Percentiles rank a stretch among this genome's conserved stretches.
Conservation (phyloP, 495 filamentous ascomycete genomes). For the Lineolata rhizophorae region DNA sequence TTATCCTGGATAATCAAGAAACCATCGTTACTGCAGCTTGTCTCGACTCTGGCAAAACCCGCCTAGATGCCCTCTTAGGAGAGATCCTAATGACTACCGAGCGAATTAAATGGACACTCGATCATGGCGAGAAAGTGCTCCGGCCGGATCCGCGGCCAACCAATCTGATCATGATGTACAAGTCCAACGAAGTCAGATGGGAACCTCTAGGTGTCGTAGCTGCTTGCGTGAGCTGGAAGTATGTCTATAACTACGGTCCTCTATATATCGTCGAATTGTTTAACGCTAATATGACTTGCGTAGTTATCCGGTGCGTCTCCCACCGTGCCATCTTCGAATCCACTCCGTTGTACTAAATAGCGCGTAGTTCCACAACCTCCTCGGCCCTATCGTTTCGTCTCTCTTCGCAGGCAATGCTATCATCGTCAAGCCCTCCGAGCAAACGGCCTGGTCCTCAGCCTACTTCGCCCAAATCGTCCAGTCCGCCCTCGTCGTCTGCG, state of each 20-base stretch:
- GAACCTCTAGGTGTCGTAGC: constrained; percentile 86
- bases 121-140: constrained; percentile 73
- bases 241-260: constrained; percentile 13
- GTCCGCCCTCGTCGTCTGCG: constrained; percentile 59
- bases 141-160: constrained; percentile 46
- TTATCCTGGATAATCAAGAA: constrained; percentile 76
- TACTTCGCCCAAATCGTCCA: constrained; percentile 65
- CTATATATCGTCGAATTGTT: background rate
- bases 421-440: constrained; percentile 79
- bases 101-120: constrained; percentile 85
- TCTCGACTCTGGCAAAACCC: constrained; percentile 92
- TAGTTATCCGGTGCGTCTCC: constrained; percentile 23
- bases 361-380: constrained; percentile 72
- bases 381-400: constrained; percentile 74
- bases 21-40: constrained; percentile 69
- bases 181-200: constrained; percentile 74
- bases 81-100: constrained; percentile 87
- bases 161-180: constrained; percentile 88
- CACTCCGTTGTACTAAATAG: background rate
- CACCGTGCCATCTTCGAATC: too few relatives aligned
- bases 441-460: constrained; percentile 69
- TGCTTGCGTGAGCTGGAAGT: constrained; percentile 94
- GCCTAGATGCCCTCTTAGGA: constrained; percentile 77
- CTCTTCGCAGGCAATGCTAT: constrained; percentile 87
- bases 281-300: constrained; percentile 1